Evolutionary conservation across 441 rosid species (phyloP), one percentile per base, ranked within the genome.

Genomic region (Erodium moschatum): DNA sequence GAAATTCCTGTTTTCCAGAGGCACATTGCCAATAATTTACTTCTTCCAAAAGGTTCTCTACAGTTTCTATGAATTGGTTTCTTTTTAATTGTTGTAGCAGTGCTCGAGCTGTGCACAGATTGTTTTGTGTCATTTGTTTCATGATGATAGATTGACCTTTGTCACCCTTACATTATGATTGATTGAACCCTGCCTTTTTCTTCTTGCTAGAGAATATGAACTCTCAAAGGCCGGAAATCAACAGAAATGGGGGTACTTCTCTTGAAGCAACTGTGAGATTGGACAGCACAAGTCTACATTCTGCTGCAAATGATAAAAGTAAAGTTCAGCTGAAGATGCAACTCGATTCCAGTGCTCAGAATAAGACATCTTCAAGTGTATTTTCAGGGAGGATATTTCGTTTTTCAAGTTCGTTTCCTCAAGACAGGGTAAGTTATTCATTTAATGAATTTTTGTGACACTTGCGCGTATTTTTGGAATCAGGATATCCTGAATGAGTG

Each of bases 1-100:
- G 98, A 92, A 83, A 63, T 90, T 24, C 87, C 87, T 75, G 82
- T 92, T 72, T 77, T 74, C 33, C 81, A 64, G 65, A 80, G 80
- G 77, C 93, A 96, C 84, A 60, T 83, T 73, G 99, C 97, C 27
- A 70, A 81, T 77, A 86, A 87, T 73, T 75, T 92, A 71, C 88
- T 92, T 72, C 84, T 85, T 77, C 97, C 97, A 27, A 89, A 86
- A 90, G 98, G 99, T 91, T 81, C 81, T 79, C 54, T 60, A 68
- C 70, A 65, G 76, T 20, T 69, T 61, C 65, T 75, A 29, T 65
- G 68, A 76, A 67, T 66, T 40, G 29, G 66, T 62, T 71, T 50
- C 69, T 67, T 33, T 71, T 10, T 44, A 15, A 44, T 52, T 76
- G 56, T 71, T 33, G 12, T 18, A 38, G 18, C 67, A 68, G 69